Evolutionary conservation across 495 filamentous ascomycete species (phyloP), one percentile per base, ranked within the genome.

Genomic region (Physcia stellaris): DNA sequence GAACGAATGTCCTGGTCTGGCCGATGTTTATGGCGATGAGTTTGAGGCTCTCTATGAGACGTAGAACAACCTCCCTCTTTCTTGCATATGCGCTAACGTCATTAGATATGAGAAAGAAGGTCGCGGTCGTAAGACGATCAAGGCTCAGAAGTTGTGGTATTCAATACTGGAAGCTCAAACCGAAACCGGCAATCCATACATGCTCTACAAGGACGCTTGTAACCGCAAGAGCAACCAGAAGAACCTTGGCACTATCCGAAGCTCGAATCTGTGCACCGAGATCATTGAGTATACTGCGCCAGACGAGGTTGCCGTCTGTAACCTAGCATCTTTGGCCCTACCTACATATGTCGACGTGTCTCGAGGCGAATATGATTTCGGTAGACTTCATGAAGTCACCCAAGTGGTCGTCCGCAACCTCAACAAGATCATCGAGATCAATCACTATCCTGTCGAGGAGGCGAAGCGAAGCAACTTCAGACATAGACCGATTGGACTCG

Each of bases 191-290:
- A 94, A 93, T 63, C 90, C 90, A 32, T 98, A 92, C 68, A 96
- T 98, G 83, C 77, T 94, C 39, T 98, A 98, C 79, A 98, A 98
- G 69, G 90, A 98, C 61, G 75, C 80, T 48, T 88, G 83, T 71
- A 98, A 98, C 70, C 74, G 76, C 51, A 98, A 98, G 77, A 94
- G 86, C 70, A 98, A 98, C 74, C 90, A 98, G 63, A 94, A 96
- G 79, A 98, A 98, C 57, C 71, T 98, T 22, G 90, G 90, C 32
- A 94, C 86, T 32, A 96, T 98, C 51, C 85, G 83, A 55, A 94
- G 83, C 71, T 98, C 90, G 50, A 98, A 98, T 64, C 70, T 98
- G 32, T 98, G 90, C 72, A 95, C 88, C 21, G 90, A 98, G 61
- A 98, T 98, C 49, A 70, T 98, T 43, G 90, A 98, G 63, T 98